Conservation (phyloP, 495 filamentous ascomycete species). For the Letharia lupina region DNA sequence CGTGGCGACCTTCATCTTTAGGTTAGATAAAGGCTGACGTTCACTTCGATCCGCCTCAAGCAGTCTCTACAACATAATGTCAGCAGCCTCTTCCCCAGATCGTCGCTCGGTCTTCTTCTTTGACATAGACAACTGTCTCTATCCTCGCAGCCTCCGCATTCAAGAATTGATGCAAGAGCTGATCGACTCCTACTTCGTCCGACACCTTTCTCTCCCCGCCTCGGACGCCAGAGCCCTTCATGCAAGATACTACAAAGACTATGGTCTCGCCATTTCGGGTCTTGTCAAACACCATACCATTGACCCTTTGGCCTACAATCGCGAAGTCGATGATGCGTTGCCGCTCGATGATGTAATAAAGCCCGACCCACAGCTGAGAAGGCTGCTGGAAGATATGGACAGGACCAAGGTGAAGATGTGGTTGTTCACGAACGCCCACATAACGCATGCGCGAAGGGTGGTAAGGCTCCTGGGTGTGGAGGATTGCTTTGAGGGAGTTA, state of each 20-base stretch:
- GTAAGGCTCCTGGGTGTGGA: slow-evolving; percentile 72
- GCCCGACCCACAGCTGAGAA: slow-evolving; percentile 63
- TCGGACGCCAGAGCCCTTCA: slow-evolving; percentile 77
- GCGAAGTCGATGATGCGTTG: slow-evolving; percentile 87
- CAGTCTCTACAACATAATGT: not conserved
- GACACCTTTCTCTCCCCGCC: slow-evolving; percentile 61
- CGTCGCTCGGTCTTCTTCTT: slow-evolving; percentile 65
- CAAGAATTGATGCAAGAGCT: slow-evolving; percentile 65
- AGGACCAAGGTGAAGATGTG: slow-evolving; percentile 71
- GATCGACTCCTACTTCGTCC: slow-evolving; percentile 75
- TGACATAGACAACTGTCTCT: slow-evolving; percentile 94
- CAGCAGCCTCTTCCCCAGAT: slow-evolving; percentile 5
- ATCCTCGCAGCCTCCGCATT: slow-evolving; percentile 48
- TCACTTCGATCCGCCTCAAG: not conserved
- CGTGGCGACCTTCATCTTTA: not conserved
- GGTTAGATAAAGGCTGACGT: not conserved
- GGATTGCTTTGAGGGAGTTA: slow-evolving; percentile 86
- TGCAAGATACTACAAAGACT: slow-evolving; percentile 84
- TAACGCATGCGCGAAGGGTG: slow-evolving; percentile 78
- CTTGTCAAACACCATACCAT: slow-evolving; percentile 91
- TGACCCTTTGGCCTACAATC: slow-evolving; percentile 90
- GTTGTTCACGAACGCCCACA: slow-evolving; percentile 94
- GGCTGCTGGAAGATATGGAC: slow-evolving; percentile 72
- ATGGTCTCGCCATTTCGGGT: slow-evolving; percentile 94
- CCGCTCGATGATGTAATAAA: slow-evolving; percentile 77